These are phyloP conservation scores for Ophiostoma sp. DNA, from an alignment of 2,329 filamentous ascomycete genomes.

Conservation along the genomic window DNA sequence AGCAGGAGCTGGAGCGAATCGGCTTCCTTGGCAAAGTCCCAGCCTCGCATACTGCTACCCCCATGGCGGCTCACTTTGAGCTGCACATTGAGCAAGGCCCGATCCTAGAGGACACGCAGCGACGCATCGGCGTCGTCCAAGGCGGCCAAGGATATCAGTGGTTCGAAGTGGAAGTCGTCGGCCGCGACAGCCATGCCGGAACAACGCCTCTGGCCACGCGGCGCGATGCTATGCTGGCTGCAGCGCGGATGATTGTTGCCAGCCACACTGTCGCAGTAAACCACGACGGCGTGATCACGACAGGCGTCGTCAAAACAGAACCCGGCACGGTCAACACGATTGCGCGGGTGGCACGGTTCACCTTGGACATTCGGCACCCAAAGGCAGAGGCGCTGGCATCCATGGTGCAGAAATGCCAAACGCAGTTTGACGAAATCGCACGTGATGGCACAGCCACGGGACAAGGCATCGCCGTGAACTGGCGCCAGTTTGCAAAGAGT, in stretches of 20 bases:
- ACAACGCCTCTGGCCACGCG: conserved; percentile 52
- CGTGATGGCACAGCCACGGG: conserved; percentile 56
- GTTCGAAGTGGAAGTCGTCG: conserved; percentile 61
- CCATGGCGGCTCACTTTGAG: conserved; percentile 73
- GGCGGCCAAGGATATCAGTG: conserved; percentile 71
- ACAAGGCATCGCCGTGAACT: conserved; percentile 43
- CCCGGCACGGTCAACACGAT: conserved; percentile 66
- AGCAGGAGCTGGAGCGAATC: conserved; percentile 62
- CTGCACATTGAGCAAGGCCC: conserved; percentile 82
- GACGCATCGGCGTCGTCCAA: conserved; percentile 63
- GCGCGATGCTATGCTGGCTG: conserved; percentile 32
- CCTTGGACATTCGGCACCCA: conserved; percentile 59
- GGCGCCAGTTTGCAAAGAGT: conserved; percentile 56
- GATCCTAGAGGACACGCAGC: conserved; percentile 57
- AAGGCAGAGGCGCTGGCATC: conserved; percentile 46
- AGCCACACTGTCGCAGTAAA: conserved; percentile 24
- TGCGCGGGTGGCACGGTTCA: conserved; percentile 60
- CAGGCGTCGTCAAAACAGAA: conserved; percentile 29
- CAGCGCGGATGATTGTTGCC: conserved; percentile 34
- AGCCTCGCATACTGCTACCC: conserved; percentile 52
- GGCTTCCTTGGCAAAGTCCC: conserved; percentile 60
- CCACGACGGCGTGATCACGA: conserved; percentile 30
- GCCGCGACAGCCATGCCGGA: conserved; percentile 66
- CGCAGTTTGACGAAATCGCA: conserved; percentile 50
- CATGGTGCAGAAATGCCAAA: conserved; percentile 25